A percentile compares a stretch with the other conserved stretches of the same genome.
Conservation (phyloP, 192 early-diverging fungal species). For the Umbelopsis vinacea region DNA sequence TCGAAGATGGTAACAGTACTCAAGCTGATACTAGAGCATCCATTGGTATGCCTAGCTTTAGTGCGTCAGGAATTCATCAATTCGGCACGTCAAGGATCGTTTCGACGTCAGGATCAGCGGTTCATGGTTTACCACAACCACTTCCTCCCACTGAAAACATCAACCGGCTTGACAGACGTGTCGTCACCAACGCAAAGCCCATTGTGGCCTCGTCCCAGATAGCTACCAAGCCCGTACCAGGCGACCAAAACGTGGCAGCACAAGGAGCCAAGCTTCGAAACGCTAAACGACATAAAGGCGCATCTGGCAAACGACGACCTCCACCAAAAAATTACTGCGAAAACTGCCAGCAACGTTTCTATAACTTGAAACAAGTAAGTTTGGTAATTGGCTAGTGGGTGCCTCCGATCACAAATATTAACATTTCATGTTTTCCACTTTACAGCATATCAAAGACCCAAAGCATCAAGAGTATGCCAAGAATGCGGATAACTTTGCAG, state of each 20-base stretch:
- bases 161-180: background rate
- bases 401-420: background rate
- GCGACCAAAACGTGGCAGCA: background rate
- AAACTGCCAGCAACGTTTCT: slow-evolving; percentile 8
- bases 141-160: slow-evolving; percentile 12
- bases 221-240: background rate
- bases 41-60: slow-evolving; percentile 1
- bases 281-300: slow-evolving; percentile 3
- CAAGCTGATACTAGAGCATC: background rate
- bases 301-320: background rate
- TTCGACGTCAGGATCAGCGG: slow-evolving; percentile 8
- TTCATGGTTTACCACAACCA: slow-evolving; percentile 14
- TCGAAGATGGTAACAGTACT: background rate
- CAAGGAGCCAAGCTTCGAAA: background rate
- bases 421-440: background rate
- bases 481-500: slow-evolving; percentile 6
- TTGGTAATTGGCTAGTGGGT: background rate
- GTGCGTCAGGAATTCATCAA: slow-evolving; percentile 8
- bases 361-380: slow-evolving; percentile 11
- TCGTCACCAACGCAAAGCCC: background rate
- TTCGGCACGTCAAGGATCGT: slow-evolving; percentile 10
- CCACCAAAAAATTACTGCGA: slow-evolving; percentile 13
- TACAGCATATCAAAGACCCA: slow-evolving; percentile 13
- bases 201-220: background rate
- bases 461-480: background rate